Base-by-base conservation (phyloP, 108 stramenopile genomes). In the Cyclostephanos tholiformis region DNA sequence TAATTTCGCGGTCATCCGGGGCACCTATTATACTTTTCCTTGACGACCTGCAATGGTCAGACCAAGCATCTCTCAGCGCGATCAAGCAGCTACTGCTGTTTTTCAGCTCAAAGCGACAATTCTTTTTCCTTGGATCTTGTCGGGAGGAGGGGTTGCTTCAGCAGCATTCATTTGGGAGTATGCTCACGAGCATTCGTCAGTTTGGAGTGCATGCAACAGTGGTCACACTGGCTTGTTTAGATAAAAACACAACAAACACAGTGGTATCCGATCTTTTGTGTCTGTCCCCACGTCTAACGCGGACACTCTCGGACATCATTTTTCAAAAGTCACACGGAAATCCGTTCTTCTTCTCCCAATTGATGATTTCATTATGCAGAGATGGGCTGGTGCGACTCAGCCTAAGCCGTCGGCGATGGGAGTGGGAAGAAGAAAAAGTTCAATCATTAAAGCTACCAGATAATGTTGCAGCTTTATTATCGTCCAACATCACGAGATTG, bases 361-460 rank as follows among this genome's bases (percentile, higher is more conserved):
- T 75, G 30, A 25, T 75, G 59, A 20, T 49, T 8, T 67, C 74
- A 23, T 60, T 75, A 44, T 43, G 49, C 50, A 67, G 35, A 22
- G 65, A 75, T 16, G 41, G 39, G 19, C 35, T 73, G 26, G 32
- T 73, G 46, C 53, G 38, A 19, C 39, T 64, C n/a, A 73, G 72
- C 51, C 52, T 73, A 14, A 64, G 51, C 23, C 51, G 63, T 17
- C 72, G 63, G 19, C 62, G 72, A 63, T 73, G 72, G 72, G 72
- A 73, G 38, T 73, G 72, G 72, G 72, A 73, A 41, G 62, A 73
- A 23, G 72, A 65, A 22, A 56, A 64, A 35, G 64, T 73, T 14
- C 62, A 56, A 64, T 64, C 52, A 5, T 53, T 23, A 43, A 53
- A 64, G 36, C 41, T 73, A 25, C 63, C 72, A 20, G 63, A 73